Percentiles rank a stretch among this genome's conserved stretches.
Evolutionary conservation across 177 flowering plant genomes (phyloP).

Genomic region (Vitis hybrid): DNA sequence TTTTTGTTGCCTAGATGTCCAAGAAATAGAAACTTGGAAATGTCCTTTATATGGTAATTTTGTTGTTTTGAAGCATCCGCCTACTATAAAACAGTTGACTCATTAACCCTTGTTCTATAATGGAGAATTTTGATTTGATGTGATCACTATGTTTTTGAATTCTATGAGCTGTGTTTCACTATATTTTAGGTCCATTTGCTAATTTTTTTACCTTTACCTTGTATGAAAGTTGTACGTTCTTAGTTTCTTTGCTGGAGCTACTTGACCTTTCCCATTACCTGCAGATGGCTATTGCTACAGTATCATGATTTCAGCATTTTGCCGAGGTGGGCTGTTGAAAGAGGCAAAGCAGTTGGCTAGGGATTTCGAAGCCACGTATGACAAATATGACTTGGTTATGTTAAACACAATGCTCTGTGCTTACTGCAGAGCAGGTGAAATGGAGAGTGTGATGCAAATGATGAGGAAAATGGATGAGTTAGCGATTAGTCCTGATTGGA

Average conservation of each 20-base stretch:
- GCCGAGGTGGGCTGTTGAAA: constrained; percentile 60
- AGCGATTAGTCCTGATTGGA: constrained; percentile 73
- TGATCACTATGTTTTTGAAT: not conserved
- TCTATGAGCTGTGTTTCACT: not conserved
- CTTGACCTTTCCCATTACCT: constrained; percentile 6
- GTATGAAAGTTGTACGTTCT: not conserved
- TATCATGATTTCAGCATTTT: constrained; percentile 86
- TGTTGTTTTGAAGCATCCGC: too few species aligned
- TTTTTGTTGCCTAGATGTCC: too few species aligned
- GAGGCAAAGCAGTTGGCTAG: constrained; percentile 78
- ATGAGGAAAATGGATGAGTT: constrained; percentile 83
- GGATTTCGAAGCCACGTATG: constrained; percentile 60
- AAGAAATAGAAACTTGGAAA: too few species aligned
- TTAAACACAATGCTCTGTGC: constrained; percentile 80
- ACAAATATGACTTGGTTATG: constrained; percentile 79
- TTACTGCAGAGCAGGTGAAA: constrained; percentile 82
- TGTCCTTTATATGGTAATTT: too few species aligned
- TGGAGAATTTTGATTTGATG: not conserved
- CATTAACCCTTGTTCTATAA: too few species aligned
- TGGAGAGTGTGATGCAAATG: constrained; percentile 79
- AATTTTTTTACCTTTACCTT: not conserved
- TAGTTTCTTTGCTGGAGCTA: not conserved
- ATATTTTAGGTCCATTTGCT: not conserved
- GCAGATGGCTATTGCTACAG: constrained; percentile 31
- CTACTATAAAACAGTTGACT: too few species aligned